Base-by-base conservation (phyloP, 148 eudicot genomes). In the Amaranthus palmeri region DNA sequence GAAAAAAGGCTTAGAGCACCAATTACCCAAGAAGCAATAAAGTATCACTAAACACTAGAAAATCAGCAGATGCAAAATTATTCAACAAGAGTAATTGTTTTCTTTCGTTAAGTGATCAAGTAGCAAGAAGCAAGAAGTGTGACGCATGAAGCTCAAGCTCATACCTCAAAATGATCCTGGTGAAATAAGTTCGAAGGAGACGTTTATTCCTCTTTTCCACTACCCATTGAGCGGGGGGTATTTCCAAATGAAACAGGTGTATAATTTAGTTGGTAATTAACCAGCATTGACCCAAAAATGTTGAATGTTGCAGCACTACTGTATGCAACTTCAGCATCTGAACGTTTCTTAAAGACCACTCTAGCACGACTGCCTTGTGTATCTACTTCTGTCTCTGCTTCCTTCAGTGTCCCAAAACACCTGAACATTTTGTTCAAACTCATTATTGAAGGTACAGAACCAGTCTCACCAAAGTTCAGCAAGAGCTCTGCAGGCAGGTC, bases 291-390 rank as follows among this genome's bases (percentile, higher is more conserved):
- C 47, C 97, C 96, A 78, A 95, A 91, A 61, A 95, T 89, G 71
- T 83, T 86, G 76, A 91, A 89, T 73, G 63, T 82, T 45, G 84
- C 81, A 43, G 97, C 87, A 78, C 98, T 95, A 68, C 83, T 88
- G 59, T 74, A 84, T 78, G 98, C 98, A 82, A 89, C 90, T 81
- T 89, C 90, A 77, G 98, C 98, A 86, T 91, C 98, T 59, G 91
- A 77, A 70, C 90, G 80, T 77, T 83, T 84, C 78, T 91, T 95
- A 68, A 86, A 93, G 43, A 95, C 87, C 77, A 95, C 90, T 77
- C 87, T 86, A 54, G 98, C 97, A 77, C 90, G 88, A 52, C 86
- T 67, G 53, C 77, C 82, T 72, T 85, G 79, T 61, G 57, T 57
- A 77, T 89, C 92, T 75, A 86, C 81, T 79, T 86, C 93, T 11